phyloP scores from a whole-genome alignment of 805 yeast genomes.

The Candida railenensis region DNA sequence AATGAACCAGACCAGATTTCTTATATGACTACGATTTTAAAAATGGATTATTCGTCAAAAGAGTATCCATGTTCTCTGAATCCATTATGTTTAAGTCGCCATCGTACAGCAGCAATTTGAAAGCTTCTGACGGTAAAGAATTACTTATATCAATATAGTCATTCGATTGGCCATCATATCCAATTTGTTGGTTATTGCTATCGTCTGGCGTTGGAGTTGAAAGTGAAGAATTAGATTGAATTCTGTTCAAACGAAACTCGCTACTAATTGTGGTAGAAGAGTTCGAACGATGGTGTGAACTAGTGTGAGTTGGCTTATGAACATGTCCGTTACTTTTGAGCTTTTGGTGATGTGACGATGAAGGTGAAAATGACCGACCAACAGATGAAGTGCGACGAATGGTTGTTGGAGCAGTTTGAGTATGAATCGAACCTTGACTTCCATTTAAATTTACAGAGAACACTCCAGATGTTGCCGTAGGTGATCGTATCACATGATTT shows the following conservation, averaged over 20 bases:
- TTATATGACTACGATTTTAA: not conserved
- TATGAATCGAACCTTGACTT: not conserved
- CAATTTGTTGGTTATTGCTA: not conserved
- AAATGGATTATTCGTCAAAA: constrained; percentile 12
- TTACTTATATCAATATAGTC: constrained; percentile 1
- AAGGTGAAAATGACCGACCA: constrained; percentile 8
- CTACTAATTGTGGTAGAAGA: not conserved
- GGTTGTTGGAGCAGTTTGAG: not conserved
- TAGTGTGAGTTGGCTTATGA: constrained; percentile 14
- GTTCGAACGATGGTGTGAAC: not conserved
- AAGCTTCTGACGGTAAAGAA: constrained; percentile 14
- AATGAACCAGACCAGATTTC: not conserved
- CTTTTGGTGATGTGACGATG: constrained; percentile 8
- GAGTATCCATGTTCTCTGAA: constrained; percentile 11
- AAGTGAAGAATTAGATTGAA: not conserved
- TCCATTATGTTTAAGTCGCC: constrained; percentile 12
- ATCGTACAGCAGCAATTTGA: constrained; percentile 6
- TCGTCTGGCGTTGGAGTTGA: constrained; percentile 5
- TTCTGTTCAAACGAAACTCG: constrained; percentile 2
- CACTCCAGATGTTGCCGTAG: constrained; percentile 8
- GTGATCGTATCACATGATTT: constrained; percentile 22
- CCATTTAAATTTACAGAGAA: not conserved
- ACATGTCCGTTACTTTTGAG: constrained; percentile 16
- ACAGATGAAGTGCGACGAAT: constrained; percentile 1
- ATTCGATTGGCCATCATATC: constrained; percentile 1